These are phyloP conservation scores for Termitomyces bulborhizus DNA, from an alignment of 768 basidiomycete species.

Conservation along the genomic window DNA sequence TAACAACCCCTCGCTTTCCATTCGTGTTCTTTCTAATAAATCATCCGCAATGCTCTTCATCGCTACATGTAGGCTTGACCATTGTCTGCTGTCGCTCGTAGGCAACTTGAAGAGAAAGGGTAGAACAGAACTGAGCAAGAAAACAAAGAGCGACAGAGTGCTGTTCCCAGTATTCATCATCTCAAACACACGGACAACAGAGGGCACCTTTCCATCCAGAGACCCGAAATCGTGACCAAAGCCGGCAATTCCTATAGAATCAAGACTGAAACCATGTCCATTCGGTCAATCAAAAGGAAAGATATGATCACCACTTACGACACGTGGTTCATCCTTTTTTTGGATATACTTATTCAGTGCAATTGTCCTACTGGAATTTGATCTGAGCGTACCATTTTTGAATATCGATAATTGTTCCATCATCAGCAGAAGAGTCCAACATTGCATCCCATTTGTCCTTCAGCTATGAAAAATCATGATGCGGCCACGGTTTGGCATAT, in stretches of 20 bases:
- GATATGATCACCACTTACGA: slow-evolving; percentile 23
- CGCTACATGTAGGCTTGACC: slow-evolving; percentile 24
- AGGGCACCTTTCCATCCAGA: slow-evolving; percentile 39
- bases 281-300: no score
- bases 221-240: slow-evolving; percentile 54
- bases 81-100: slow-evolving; percentile 24
- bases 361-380: slow-evolving; percentile 26
- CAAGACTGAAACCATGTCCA: slow-evolving; percentile 31
- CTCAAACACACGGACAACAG: slow-evolving; percentile 35
- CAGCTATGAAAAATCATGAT: slow-evolving; percentile 15
- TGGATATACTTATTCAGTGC: slow-evolving; percentile 2
- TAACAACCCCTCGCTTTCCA: slow-evolving; percentile 22
- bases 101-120: slow-evolving; percentile 31
- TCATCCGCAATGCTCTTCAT: slow-evolving; percentile 33
- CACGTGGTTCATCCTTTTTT: slow-evolving; percentile 36
- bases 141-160: slow-evolving; percentile 22
- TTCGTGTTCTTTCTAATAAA: slow-evolving; percentile 29
- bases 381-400: slow-evolving; percentile 37
- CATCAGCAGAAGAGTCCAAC: slow-evolving; percentile 20
- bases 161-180: slow-evolving; percentile 21
- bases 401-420: slow-evolving; percentile 42
- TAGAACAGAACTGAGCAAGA: slow-evolving; percentile 30
- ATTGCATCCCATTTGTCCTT: slow-evolving; percentile 22
- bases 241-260: slow-evolving; percentile 52
- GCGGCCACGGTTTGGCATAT: neutral